Conservation (phyloP, 2,329 filamentous ascomycete genomes). For the Ascochyta fabae region DNA sequence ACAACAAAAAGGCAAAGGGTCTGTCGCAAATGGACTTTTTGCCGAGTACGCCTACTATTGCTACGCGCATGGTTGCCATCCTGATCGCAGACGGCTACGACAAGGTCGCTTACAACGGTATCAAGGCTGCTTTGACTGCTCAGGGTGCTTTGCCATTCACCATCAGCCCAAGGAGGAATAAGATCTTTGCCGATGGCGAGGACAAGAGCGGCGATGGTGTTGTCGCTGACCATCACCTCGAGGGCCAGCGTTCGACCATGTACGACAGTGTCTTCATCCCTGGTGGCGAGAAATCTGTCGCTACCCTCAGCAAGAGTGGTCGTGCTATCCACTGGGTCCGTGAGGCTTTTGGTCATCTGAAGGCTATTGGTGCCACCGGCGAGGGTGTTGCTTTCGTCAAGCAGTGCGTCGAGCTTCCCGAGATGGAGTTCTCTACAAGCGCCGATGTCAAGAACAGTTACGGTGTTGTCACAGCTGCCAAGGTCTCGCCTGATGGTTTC, state of each 20-base stretch:
- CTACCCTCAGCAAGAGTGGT: constrained; percentile 70
- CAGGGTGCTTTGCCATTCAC: constrained; percentile 72
- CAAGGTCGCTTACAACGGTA: constrained; percentile 66
- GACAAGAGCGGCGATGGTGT: constrained; percentile 60
- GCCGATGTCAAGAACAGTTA: constrained; percentile 69
- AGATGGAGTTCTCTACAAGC: constrained; percentile 58
- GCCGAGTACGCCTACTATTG: constrained; percentile 69
- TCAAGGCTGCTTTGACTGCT: constrained; percentile 68
- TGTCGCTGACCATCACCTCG: constrained; percentile 77
- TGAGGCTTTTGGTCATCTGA: constrained; percentile 82
- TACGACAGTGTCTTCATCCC: constrained; percentile 82
- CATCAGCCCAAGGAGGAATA: constrained; percentile 72
- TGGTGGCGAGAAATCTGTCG: constrained; percentile 69
- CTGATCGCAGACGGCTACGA: constrained; percentile 82
- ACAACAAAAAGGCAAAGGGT: constrained; percentile 70
- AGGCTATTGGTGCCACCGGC: constrained; percentile 77
- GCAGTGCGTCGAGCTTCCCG: constrained; percentile 54
- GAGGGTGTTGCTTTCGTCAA: constrained; percentile 72
- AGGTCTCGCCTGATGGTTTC: constrained; percentile 62
- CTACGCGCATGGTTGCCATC: constrained; percentile 74
- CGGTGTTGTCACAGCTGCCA: constrained; percentile 74
- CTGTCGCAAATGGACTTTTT: constrained; percentile 74
- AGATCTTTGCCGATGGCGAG: constrained; percentile 68
- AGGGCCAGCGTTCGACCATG: constrained; percentile 79
- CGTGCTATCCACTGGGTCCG: constrained; percentile 78